phyloP scores from a whole-genome alignment of 2,329 filamentous ascomycete species.

The Amesomyces nigricolor region DNA sequence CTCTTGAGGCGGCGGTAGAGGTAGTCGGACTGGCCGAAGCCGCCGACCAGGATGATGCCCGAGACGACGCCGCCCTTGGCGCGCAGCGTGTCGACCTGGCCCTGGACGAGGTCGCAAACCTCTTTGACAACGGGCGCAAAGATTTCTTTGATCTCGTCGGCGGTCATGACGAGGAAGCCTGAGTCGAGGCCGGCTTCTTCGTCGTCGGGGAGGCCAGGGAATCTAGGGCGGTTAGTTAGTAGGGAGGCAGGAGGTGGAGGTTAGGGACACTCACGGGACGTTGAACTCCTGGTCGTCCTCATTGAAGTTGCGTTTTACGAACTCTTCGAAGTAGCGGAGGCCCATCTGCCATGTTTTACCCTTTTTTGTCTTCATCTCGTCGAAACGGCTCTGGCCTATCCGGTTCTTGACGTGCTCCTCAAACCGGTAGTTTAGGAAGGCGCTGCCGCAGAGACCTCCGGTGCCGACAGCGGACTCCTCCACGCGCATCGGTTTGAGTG shows the following conservation, averaged over 20 bases:
- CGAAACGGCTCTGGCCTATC: conserved; percentile 61
- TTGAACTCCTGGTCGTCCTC: conserved; percentile 74
- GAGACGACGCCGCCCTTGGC: conserved; percentile 57
- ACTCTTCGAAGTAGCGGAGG: conserved; percentile 74
- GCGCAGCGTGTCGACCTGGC: conserved; percentile 59
- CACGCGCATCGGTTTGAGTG: conserved; percentile 63
- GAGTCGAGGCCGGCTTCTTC: conserved; percentile 69
- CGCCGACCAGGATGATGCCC: conserved; percentile 76
- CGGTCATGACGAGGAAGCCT: conserved; percentile 69
- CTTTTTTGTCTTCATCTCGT: conserved; percentile 72
- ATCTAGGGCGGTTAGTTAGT: conserved; percentile 36
- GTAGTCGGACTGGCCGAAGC: conserved; percentile 75
- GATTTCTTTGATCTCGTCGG: conserved; percentile 63
- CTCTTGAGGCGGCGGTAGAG: conserved; percentile 65
- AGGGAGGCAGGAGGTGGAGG: neutral
- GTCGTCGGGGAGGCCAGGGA: conserved; percentile 70
- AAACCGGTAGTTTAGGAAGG: conserved; percentile 75
- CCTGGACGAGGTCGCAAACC: conserved; percentile 62
- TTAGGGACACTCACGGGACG: conserved; percentile 52
- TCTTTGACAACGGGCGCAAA: conserved; percentile 71
- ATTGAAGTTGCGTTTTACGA: conserved; percentile 78
- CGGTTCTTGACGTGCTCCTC: conserved; percentile 68
- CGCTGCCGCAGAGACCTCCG: conserved; percentile 70
- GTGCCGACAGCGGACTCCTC: conserved; percentile 77
- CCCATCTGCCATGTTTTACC: conserved; percentile 76